Percentiles rank a stretch among this genome's conserved stretches.
These are phyloP conservation scores for Voacanga thouarsii DNA, from an alignment of 257 asterid species.

Conservation along the genomic window DNA sequence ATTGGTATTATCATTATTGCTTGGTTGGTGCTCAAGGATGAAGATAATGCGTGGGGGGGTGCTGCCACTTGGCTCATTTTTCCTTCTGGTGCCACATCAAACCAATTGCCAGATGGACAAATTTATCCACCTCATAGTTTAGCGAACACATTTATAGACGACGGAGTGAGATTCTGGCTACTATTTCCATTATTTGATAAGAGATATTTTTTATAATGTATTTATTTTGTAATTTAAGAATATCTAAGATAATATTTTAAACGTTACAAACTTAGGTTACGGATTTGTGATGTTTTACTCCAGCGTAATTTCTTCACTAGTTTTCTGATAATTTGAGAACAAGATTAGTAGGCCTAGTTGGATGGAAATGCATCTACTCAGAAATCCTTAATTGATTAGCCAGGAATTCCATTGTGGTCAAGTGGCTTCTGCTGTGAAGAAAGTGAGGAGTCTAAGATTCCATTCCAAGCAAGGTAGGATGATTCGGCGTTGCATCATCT, in stretches of 20 bases:
- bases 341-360: not conserved
- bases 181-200: too few species aligned
- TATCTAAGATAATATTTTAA: too few species aligned
- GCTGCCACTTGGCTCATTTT: constrained; percentile 15
- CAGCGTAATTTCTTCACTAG: too few species aligned
- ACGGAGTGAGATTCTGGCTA: too few species aligned
- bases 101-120: not conserved
- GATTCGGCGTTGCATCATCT: not conserved
- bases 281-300: too few species aligned
- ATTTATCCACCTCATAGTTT: not conserved
- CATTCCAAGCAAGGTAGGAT: not conserved
- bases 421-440: not conserved
- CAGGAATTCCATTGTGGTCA: not conserved
- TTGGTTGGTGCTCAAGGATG: not conserved
- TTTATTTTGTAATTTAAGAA: too few species aligned
- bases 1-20: not conserved
- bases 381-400: not conserved
- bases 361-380: not conserved
- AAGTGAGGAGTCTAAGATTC: not conserved
- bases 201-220: too few species aligned
- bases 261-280: too few species aligned
- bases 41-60: constrained; percentile 12
- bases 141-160: not conserved
- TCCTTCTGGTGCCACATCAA: constrained; percentile 11
- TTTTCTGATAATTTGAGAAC: too few species aligned